These are phyloP conservation scores for Penicillium crystallinum DNA, from an alignment of 495 filamentous ascomycete species.

Conservation along the genomic window DNA sequence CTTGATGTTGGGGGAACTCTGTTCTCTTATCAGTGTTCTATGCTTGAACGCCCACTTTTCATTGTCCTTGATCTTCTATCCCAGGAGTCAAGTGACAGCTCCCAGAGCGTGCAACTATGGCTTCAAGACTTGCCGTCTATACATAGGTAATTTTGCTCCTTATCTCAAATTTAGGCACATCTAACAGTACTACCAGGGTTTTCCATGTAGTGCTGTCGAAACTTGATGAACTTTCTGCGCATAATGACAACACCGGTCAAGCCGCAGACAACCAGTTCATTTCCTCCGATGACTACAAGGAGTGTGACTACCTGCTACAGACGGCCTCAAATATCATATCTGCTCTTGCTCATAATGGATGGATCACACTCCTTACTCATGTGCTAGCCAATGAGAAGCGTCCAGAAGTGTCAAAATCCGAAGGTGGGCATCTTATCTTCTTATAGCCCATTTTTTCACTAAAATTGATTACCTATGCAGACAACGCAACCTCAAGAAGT, in stretches of 20 bases:
- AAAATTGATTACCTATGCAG: slow-evolving; percentile 15
- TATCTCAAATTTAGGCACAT: background rate
- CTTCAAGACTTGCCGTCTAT: slow-evolving; percentile 62
- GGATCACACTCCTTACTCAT: slow-evolving; percentile 37
- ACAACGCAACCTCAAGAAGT: slow-evolving; percentile 26
- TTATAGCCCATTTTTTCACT: background rate
- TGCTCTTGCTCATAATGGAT: slow-evolving; percentile 40
- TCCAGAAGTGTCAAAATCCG: slow-evolving; percentile 20
- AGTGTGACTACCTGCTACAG: slow-evolving; percentile 73
- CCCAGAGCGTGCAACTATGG: slow-evolving; percentile 75
- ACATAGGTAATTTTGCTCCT: slow-evolving; percentile 28
- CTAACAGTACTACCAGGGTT: slow-evolving; percentile 31
- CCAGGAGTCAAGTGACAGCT: slow-evolving; percentile 68
- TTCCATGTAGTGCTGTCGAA: slow-evolving; percentile 36
- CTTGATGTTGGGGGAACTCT: slow-evolving; percentile 34
- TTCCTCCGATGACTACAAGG: slow-evolving; percentile 59
- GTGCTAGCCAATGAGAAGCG: slow-evolving; percentile 31
- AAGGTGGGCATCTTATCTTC: slow-evolving; percentile 24
- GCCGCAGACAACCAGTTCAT: slow-evolving; percentile 19
- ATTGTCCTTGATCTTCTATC: slow-evolving; percentile 73
- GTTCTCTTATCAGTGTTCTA: slow-evolving; percentile 44
- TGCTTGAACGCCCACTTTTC: slow-evolving; percentile 79
- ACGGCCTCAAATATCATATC: slow-evolving; percentile 65
- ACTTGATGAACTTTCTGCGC: slow-evolving; percentile 34
- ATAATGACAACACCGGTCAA: slow-evolving; percentile 14